Evolutionary conservation across 768 basidiomycete species (phyloP).

Genomic region (Rhizopogon vesiculosus): DNA sequence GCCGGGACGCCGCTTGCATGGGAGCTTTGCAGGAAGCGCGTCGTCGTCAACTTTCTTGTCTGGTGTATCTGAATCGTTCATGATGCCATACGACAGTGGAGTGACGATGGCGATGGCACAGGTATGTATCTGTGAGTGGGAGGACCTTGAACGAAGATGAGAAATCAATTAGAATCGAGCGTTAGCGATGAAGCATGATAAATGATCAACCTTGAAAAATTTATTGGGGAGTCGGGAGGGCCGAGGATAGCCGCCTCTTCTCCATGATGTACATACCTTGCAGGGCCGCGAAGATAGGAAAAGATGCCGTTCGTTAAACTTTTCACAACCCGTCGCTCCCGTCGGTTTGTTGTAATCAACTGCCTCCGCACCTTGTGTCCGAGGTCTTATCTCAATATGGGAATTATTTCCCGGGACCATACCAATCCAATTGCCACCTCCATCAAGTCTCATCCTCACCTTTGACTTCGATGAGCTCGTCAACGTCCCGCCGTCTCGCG

Average conservation of each 20-base stretch:
- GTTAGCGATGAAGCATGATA: conserved; percentile 1
- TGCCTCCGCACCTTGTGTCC: conserved; percentile 7
- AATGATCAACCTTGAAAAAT: conserved; percentile 16
- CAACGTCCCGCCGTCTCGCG: conserved; percentile 12
- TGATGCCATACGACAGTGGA: conserved; percentile 17
- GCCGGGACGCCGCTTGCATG: conserved; percentile 40
- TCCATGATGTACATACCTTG: not conserved
- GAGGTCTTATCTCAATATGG: conserved; percentile 14
- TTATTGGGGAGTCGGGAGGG: conserved; percentile 10
- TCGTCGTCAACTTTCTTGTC: conserved; percentile 44
- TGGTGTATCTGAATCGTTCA: conserved; percentile 12
- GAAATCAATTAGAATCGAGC: conserved; percentile 6
- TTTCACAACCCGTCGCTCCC: not conserved
- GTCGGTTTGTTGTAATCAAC: conserved; percentile 8
- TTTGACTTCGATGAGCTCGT: conserved; percentile 14
- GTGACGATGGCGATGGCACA: not conserved
- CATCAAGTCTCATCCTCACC: conserved; percentile 4
- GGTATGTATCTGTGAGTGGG: not conserved
- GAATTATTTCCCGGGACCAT: conserved; percentile 17
- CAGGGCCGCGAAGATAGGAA: conserved; percentile 17
- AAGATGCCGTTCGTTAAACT: conserved; percentile 5
- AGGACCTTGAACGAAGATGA: conserved; percentile 8
- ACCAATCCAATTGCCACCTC: not conserved
- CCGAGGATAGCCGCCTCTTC: conserved; percentile 17
- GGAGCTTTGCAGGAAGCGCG: conserved; percentile 34